These are phyloP conservation scores for Cercophora sp. DNA, from an alignment of 495 filamentous ascomycete species.

Conservation along the genomic window DNA sequence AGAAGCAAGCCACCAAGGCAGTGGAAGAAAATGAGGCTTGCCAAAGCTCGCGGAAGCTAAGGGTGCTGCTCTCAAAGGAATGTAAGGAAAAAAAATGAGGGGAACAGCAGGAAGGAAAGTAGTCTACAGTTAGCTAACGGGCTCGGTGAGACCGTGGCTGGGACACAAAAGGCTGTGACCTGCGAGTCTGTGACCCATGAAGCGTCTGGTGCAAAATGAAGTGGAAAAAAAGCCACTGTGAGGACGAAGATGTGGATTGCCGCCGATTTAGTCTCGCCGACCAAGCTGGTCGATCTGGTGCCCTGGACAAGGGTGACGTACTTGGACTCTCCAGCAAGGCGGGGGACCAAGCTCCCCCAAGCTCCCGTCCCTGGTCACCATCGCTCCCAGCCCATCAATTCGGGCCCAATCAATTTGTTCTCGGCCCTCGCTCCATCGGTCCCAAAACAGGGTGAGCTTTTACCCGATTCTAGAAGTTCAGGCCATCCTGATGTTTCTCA, in stretches of 20 bases:
- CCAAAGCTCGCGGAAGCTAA: neutral
- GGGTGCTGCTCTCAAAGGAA: neutral
- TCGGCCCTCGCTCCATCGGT: no score
- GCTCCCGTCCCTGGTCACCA: no score
- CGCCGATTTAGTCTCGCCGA: neutral
- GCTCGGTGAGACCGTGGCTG: constrained; percentile 5
- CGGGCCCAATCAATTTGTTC: no score
- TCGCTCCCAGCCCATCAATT: no score
- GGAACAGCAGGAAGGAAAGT: constrained; percentile 1
- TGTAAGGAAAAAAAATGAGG: neutral
- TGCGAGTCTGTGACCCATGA: neutral
- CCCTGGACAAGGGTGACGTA: no score
- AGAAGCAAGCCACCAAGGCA: constrained; percentile 1
- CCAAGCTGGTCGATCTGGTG: no score
- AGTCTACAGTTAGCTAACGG: neutral
- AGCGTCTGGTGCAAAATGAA: no score
- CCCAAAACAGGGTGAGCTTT: no score
- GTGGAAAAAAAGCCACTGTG: neutral
- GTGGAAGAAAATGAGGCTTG: neutral
- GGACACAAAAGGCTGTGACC: neutral
- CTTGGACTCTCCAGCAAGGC: no score
- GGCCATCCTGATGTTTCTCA: no score
- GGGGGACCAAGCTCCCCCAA: no score
- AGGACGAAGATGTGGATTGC: neutral
- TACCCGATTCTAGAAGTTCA: no score